Evolutionary conservation across 139 green algal species (phyloP).

Genomic region (Ostreobium quekettii): DNA sequence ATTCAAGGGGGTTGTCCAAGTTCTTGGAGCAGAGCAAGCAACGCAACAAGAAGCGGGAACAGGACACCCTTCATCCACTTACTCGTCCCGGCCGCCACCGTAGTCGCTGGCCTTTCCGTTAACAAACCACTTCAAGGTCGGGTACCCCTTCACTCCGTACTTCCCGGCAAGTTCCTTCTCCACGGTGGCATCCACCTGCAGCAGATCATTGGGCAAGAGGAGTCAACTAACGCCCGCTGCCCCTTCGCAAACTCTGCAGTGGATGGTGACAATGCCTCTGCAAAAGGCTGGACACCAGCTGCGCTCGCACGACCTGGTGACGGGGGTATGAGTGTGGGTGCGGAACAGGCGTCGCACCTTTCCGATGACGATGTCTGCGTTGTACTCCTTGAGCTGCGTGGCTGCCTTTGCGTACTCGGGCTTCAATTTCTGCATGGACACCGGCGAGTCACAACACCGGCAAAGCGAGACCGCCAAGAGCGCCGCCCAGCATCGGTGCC

Average conservation of each 20-base stretch:
- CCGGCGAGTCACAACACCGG: neutral
- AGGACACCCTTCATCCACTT: conserved; percentile 20
- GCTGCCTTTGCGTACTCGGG: conserved; percentile 66
- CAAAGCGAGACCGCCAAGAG: neutral
- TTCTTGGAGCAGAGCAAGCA: conserved; percentile 7
- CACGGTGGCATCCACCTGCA: conserved; percentile 65
- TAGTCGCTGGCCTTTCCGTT: conserved; percentile 67
- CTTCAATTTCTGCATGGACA: conserved; percentile 58
- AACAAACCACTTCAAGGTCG: conserved; percentile 83
- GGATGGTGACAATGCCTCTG: neutral
- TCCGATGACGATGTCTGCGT: conserved; percentile 45
- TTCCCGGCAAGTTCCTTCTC: conserved; percentile 47
- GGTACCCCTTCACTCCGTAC: conserved; percentile 62
- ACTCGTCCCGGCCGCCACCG: conserved; percentile 57
- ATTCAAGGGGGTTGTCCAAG: too few species aligned
- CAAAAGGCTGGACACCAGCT: neutral
- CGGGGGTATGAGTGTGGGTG: conserved; percentile 29
- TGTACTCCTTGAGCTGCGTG: conserved; percentile 47
- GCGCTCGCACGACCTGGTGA: neutral
- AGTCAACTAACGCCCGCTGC: too few species aligned
- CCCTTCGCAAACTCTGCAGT: neutral
- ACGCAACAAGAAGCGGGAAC: neutral
- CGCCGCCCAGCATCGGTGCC: neutral
- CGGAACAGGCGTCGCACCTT: conserved; percentile 41
- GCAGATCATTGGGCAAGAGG: neutral